A percentile compares a stretch with the other conserved stretches of the same genome.
These are phyloP conservation scores for Secale cereale DNA, from an alignment of 176 grass and related monocot species.

Conservation along the genomic window DNA sequence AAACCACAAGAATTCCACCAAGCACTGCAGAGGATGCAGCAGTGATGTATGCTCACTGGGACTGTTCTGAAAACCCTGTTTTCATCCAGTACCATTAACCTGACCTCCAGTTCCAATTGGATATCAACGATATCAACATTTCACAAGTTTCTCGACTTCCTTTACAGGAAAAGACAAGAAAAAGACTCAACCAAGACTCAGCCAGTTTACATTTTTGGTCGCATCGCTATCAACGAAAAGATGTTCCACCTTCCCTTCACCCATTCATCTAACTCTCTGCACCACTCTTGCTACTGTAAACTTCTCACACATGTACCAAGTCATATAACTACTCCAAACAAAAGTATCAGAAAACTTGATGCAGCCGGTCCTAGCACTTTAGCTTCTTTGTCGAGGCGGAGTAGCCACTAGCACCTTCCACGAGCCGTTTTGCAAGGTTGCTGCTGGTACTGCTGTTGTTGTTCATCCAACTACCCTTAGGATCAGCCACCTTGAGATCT, in stretches of 20 bases:
- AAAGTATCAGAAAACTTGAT: background rate
- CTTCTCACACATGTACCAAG: background rate
- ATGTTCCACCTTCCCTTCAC: too few species aligned
- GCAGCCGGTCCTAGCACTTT: background rate
- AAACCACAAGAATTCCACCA: too few species aligned
- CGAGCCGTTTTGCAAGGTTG: constrained; percentile 26
- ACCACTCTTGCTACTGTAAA: background rate
- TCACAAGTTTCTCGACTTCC: background rate
- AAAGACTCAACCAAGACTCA: background rate
- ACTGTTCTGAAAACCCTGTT: too few species aligned
- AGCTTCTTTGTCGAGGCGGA: constrained; percentile 29
- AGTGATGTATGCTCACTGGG: background rate
- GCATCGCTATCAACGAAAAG: background rate
- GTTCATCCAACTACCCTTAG: background rate
- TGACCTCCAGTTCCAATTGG: background rate
- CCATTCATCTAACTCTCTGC: background rate
- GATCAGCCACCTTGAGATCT: constrained; percentile 1
- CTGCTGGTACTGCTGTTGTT: background rate
- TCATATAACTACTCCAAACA: background rate
- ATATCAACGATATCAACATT: background rate
- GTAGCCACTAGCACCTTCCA: constrained; percentile 16
- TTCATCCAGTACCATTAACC: too few species aligned
- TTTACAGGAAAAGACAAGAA: background rate
- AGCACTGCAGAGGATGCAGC: too few species aligned
- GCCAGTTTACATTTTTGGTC: background rate